Conservation (phyloP, 768 basidiomycete species). For the Leucosporidium scottii region DNA sequence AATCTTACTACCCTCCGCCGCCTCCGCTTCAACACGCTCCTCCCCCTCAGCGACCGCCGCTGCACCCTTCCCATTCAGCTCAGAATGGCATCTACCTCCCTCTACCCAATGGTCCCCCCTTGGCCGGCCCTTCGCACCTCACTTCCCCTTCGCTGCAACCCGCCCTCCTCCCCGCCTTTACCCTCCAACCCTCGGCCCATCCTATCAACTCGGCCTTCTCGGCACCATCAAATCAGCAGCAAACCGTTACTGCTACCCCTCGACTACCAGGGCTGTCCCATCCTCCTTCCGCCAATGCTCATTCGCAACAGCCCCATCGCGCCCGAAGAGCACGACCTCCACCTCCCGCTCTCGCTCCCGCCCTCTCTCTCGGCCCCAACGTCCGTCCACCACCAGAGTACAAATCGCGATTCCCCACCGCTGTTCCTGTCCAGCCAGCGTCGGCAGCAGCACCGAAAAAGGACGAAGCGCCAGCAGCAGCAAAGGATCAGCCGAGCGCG, state of each 20-base stretch:
- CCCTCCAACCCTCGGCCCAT: too few relatives aligned
- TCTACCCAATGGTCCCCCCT: neutral
- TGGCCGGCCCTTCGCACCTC: neutral
- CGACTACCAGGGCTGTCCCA: neutral
- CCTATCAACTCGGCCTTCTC: too few relatives aligned
- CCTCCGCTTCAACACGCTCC: neutral
- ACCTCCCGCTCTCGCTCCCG: neutral
- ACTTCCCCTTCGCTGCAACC: neutral
- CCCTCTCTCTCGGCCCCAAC: neutral
- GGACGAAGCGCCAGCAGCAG: too few relatives aligned
- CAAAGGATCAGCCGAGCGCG: neutral
- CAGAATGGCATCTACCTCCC: conserved; percentile 1
- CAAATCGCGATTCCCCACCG: too few relatives aligned
- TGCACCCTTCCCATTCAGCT: neutral
- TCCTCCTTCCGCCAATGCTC: neutral
- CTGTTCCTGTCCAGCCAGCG: neutral
- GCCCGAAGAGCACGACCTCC: neutral
- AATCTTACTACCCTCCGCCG: neutral
- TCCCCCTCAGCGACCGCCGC: neutral
- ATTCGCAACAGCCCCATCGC: neutral
- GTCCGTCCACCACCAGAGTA: neutral
- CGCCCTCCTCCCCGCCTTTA: conserved; percentile 1
- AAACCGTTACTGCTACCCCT: neutral
- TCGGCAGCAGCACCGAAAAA: neutral
- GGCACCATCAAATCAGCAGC: neutral